Evolutionary conservation across 2,329 filamentous ascomycete species (phyloP), one percentile per base, ranked within the genome.

Genomic region (Colletotrichum sp.): DNA sequence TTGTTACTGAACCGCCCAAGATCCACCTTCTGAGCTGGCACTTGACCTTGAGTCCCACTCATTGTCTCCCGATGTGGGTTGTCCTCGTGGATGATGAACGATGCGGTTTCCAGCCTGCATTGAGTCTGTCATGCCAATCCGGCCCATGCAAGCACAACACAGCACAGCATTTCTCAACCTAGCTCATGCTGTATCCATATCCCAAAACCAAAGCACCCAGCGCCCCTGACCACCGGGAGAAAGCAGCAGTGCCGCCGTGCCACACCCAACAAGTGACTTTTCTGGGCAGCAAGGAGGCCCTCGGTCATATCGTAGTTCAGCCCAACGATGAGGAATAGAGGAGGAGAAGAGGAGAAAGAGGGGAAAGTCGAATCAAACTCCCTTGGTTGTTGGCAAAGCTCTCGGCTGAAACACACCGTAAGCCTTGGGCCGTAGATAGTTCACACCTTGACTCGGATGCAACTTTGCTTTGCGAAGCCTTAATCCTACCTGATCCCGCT

Each of bases 401-500:
- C 36, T 57, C 28, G 38, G 15, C 63, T 67, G 73, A 75, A 67
- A 75, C 73, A 66, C 24, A 57, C 24, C 8, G 63, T 21, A 63
- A 64, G 69, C 32, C 30, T 67, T 63, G 63, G 43, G 6, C 43
- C n/a, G 15, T 34, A 18, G 32, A 16, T 58, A 55, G 43, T 72
- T 58, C 30, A 36, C 69, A 69, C 69, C 73, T 48, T 72, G 73
- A 75, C 73, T 57, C 38, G 15, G n/a, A 72, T 43, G 69, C 68
- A 24, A 26, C 28, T 57, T n/a, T 34, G 52, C 52, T 60, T 30
- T 52, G 43, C 43, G 43, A 52, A 52, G 43, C 43, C 43, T 52
- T 21, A 8, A 52, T 52, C 30, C 21, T 38, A 16, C 6, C 18
- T 13, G n/a, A 30, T 58, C 43, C 38, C 38, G 43, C 24, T 34